Percentiles rank a stretch among this genome's conserved stretches.
Conservation (phyloP, 305 asterid species). For the Striga hermonthica region DNA sequence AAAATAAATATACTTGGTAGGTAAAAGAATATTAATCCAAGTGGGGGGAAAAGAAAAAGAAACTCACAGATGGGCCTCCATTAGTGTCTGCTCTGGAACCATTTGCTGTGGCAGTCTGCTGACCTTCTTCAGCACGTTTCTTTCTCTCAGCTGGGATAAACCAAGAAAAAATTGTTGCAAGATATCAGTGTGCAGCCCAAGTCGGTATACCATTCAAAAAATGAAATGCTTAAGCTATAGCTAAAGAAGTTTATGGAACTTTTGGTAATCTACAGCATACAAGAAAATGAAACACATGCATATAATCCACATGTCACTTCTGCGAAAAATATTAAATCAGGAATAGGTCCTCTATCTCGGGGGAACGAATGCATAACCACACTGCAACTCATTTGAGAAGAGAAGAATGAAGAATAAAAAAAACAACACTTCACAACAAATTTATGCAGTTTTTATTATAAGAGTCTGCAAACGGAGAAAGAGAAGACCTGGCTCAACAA, state of each 20-base stretch:
- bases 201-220: slow-evolving; percentile 6
- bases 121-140: slow-evolving; percentile 63
- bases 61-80: slow-evolving; percentile 83
- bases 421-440: too few species aligned
- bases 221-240: slow-evolving; percentile 16
- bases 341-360: background rate
- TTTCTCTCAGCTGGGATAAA: slow-evolving; percentile 65
- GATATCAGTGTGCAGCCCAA: slow-evolving; percentile 16
- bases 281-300: background rate
- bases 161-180: slow-evolving; percentile 17
- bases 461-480: too few species aligned
- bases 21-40: slow-evolving; percentile 2
- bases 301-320: background rate
- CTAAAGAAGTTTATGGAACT: background rate
- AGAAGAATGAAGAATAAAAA: too few species aligned
- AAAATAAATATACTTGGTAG: too few species aligned
- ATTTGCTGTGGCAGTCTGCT: slow-evolving; percentile 53
- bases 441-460: too few species aligned
- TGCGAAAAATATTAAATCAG: background rate
- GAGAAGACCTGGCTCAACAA: slow-evolving; percentile 3
- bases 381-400: too few species aligned
- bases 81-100: slow-evolving; percentile 72
- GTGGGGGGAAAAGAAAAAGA: slow-evolving; percentile 23
- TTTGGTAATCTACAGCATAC: background rate
- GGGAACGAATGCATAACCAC: background rate